These are phyloP conservation scores for Pestalotiopsis sp. DNA, from an alignment of 2,329 filamentous ascomycete genomes.

Conservation along the genomic window DNA sequence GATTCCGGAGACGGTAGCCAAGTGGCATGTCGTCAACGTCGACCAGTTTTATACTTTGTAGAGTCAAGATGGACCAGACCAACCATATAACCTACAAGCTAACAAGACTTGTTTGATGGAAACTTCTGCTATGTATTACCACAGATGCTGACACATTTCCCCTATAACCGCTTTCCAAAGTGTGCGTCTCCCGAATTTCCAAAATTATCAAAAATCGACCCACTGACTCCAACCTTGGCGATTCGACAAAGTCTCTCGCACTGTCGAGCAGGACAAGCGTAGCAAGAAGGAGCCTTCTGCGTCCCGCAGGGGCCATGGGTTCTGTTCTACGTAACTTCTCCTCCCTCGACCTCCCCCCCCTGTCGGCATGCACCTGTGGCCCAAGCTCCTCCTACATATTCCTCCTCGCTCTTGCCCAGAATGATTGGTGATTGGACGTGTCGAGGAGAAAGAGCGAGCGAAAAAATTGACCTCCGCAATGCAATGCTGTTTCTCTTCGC, in stretches of 20 bases:
- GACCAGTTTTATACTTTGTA: too few relatives aligned
- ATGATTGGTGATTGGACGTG: background rate
- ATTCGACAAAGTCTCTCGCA: background rate
- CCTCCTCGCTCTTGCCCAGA: background rate
- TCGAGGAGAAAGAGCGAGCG: background rate
- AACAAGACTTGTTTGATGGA: too few relatives aligned
- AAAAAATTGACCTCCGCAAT: background rate
- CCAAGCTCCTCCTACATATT: background rate
- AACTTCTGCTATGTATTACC: too few relatives aligned
- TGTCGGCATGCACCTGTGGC: background rate
- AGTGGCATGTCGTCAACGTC: too few relatives aligned
- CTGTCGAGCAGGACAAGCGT: background rate
- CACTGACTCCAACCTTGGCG: background rate
- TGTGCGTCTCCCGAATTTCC: background rate
- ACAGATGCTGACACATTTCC: too few relatives aligned
- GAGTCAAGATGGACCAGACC: too few relatives aligned
- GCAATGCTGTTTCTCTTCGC: too few relatives aligned
- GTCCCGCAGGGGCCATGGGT: background rate
- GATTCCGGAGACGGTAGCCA: too few relatives aligned
- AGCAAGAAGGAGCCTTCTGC: background rate
- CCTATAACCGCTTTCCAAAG: too few relatives aligned
- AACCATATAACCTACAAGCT: too few relatives aligned
- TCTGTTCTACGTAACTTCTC: background rate
- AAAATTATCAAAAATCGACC: background rate
- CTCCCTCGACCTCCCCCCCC: background rate